Base-by-base conservation (phyloP, 257 asterid genomes). In the Schizonepeta tenuifolia region DNA sequence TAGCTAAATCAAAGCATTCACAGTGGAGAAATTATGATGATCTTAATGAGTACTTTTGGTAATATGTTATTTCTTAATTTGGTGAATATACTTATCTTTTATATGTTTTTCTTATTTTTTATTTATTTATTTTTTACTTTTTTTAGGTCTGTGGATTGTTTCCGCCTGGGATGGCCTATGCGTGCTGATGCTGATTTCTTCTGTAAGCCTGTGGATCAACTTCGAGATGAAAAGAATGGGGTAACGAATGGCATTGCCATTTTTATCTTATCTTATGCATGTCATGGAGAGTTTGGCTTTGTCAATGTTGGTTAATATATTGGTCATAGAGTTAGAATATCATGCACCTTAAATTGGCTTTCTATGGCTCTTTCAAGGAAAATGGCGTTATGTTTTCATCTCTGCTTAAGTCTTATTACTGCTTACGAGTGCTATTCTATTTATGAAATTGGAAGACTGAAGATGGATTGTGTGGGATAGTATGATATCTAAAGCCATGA, bases 1-100 rank as follows among this genome's bases (percentile, higher is more conserved):
- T 72, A 75, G 97, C 88, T 69, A 95, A 82, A 85, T 86, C 98
- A 71, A 95, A 92, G 74, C 99, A 95, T 78, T 91, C 98, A 11
- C 97, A 92, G 74, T 95, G 99, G 99, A 91, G 99, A 86, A 95
- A 95, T 71, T 95, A 95, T 83, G 99, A 95, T 80, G 99, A 95
- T 82, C 77, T 91, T 70, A 95, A 95, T 79, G 99, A 95, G 75
- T 95, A 91, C 85, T 95, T 95, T 73, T 95, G 99, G 99, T 94
- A 88, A 61, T 74, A 11, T 72, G 50, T 40, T 58, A 22, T 47
- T 53, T 33, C 61, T 44, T 59, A 43, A 56, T 70, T 68, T 71
- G 46, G 40, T 66, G 70, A 57, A 72, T 22, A 15, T 54, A 57
- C 46, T 58, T 20, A n/a, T 72, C 28, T 20, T 60, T 43, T 40